Evolutionary conservation across 2,329 filamentous ascomycete species (phyloP), one percentile per base, ranked within the genome.

Genomic region (Tympanopsis confertula): DNA sequence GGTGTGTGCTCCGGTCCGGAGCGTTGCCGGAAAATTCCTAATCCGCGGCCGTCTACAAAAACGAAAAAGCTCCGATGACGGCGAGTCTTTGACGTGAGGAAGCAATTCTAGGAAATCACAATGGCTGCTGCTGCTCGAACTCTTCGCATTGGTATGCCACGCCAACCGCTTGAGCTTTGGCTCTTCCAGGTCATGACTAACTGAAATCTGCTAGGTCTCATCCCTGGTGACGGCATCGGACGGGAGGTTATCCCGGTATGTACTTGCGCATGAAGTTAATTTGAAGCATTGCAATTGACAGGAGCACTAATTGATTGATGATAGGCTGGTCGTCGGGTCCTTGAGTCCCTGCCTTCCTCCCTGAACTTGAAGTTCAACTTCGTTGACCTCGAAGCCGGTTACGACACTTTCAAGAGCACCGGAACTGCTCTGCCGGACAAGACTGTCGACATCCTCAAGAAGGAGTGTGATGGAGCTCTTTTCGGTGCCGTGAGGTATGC

Each of bases 311-410:
- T 10, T 26, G 7, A n/a, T n/a, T 10, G n/a, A 10, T n/a, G 22
- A 26, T 26, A 26, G 22, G 84, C 91, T 39, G 91, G 89, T 37
- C 85, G 86, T 52, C 82, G 84, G 46, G 70, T 96, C 50, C 84
- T 98, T 54, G 89, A 98, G 68, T 83, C 91, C 37, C 81, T 98
- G 2, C 88, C 89, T 20, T 63, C 81, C n/a, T 91, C 85, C n/a
- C 68, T 95, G 35, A 82, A 83, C 53, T 75, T 98, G 50, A 88
- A 86, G 55, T 96, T 96, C 72, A 84, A 82, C 58, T 98, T 96
- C 63, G 76, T 91, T 50, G 78, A 94, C 65, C 84, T 96, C 50
- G 75, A 91, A 44, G 91, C 91, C 42, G 91, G 91, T 44, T 98
- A 86, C 63, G 86, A 88, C 56, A 86, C 85, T 20, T 98, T 98